Percentiles rank a stretch among this genome's conserved stretches.
Conservation (phyloP, 1,284 basidiomycete species). For the Irpex sp. region DNA sequence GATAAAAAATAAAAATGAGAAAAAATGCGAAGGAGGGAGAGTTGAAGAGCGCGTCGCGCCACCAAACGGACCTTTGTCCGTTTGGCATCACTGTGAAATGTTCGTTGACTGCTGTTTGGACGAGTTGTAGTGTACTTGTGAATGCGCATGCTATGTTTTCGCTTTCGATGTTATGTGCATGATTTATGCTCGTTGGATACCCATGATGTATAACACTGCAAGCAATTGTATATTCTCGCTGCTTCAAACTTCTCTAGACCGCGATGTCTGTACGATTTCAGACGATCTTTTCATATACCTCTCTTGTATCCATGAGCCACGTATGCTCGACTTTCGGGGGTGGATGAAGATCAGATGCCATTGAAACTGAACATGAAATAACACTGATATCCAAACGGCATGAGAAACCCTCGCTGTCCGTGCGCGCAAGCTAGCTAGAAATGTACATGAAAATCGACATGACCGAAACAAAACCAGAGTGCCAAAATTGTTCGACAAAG, state of each 20-base stretch:
- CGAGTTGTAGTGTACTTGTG: not conserved
- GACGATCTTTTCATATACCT: no score
- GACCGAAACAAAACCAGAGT: not conserved
- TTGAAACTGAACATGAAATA: not conserved
- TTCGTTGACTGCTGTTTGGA: not conserved
- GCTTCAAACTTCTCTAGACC: not conserved
- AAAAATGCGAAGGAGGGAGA: not conserved
- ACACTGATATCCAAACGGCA: not conserved
- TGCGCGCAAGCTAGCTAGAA: not conserved
- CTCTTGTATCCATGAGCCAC: no score
- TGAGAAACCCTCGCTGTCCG: not conserved
- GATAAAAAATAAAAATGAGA: constrained; percentile 11
- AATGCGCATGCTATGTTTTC: not conserved
- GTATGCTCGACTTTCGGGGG: not conserved
- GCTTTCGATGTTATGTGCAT: not conserved
- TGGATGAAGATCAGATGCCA: not conserved
- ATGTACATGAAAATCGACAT: not conserved
- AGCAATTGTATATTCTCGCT: not conserved
- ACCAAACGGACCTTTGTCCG: constrained; percentile 5
- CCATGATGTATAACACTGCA: not conserved
- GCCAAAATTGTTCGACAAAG: not conserved
- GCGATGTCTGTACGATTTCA: no score
- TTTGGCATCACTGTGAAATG: not conserved
- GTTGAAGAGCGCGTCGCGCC: constrained; percentile 17
- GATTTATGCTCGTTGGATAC: not conserved